Percentiles rank a stretch among this genome's conserved stretches.
Conservation (phyloP, 805 yeast genomes). For the Zygotorulaspora sp. region DNA sequence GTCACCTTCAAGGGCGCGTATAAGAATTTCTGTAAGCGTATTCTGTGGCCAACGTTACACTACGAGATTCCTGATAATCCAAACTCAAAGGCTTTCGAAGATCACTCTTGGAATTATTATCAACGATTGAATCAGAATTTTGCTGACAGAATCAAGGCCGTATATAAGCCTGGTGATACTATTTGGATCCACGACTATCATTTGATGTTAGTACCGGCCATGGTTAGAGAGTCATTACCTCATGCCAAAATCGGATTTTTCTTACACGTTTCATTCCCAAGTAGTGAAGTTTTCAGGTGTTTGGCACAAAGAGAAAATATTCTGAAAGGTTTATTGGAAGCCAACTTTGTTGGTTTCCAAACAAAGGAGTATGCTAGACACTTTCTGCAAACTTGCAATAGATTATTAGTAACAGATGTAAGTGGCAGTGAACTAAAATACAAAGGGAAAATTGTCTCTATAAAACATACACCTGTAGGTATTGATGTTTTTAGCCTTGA, state of each 20-base stretch:
- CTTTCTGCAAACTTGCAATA: slow-evolving; percentile 83
- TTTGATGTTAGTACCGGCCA: slow-evolving; percentile 74
- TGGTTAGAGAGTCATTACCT: slow-evolving; percentile 74
- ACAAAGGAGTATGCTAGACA: slow-evolving; percentile 91
- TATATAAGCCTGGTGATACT: slow-evolving; percentile 68
- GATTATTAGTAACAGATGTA: slow-evolving; percentile 81
- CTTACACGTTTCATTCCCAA: slow-evolving; percentile 91
- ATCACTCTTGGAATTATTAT: slow-evolving; percentile 89
- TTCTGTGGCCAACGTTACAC: slow-evolving; percentile 91
- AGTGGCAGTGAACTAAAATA: slow-evolving; percentile 54
- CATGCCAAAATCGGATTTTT: slow-evolving; percentile 86
- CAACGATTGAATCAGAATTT: slow-evolving; percentile 66
- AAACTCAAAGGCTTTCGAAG: slow-evolving; percentile 89
- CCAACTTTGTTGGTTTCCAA: slow-evolving; percentile 84
- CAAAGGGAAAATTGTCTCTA: slow-evolving; percentile 52
- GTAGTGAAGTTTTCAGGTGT: slow-evolving; percentile 91
- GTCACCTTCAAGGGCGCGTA: slow-evolving; percentile 85
- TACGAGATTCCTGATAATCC: slow-evolving; percentile 96
- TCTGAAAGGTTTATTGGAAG: slow-evolving; percentile 80
- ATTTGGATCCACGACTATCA: slow-evolving; percentile 96
- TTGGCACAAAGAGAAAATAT: slow-evolving; percentile 79
- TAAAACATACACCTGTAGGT: slow-evolving; percentile 68
- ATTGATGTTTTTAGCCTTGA: slow-evolving; percentile 62
- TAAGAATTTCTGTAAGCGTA: slow-evolving; percentile 85
- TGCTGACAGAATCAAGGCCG: slow-evolving; percentile 68